Evolutionary conservation across 768 basidiomycete species (phyloP), one percentile per base, ranked within the genome.

Genomic region (Podaxis pistillaris): DNA sequence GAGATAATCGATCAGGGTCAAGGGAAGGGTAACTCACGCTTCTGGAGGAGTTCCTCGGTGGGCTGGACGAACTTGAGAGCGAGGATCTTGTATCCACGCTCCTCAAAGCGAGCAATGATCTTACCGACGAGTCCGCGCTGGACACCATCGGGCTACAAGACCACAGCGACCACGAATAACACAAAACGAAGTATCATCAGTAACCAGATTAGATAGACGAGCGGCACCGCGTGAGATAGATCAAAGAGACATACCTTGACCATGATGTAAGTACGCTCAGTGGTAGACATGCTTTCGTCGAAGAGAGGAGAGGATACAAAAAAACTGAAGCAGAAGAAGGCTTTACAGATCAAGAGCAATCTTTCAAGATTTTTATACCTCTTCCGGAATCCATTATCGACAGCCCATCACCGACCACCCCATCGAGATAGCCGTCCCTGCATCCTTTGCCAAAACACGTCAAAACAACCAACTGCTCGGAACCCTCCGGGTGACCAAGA

Each of bases 251-350:
- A 36, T 41, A 89, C 93, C 94, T 98, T 99, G 89, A 98, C 86
- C 96, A 98, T 98, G 84, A 98, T 98, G 83, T 96, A 98, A 77
- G 96, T 96, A 77, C 93, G 94, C 76, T 98, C 95, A 58, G 67
- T 70, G 74, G 78, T 76, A 68, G 92, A 88, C 90, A 90, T 91
- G 74, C 68, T 75, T 63, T 63, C 57, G 59, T 58, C 61, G 64
- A 61, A 65, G 68, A 69, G 69, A 58, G 67, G 63, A 64, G 44
- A 62, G 41, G 65, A 64, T 66, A 65, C 33, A 33, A 33, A 33
- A 33, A 33, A 33, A 33, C 33, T 33, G 33, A 33, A 33, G 33
- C 8, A 33, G 7, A 33, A 33, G 33, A 33, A 33, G 33, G 67
- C 67, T 68, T 65, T 64, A 66, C 65, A 62, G 53, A 60, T 53